Percentiles rank a stretch among this genome's conserved stretches.
Conservation (phyloP, 345 rosid genomes). For the Acer yangbiense region DNA sequence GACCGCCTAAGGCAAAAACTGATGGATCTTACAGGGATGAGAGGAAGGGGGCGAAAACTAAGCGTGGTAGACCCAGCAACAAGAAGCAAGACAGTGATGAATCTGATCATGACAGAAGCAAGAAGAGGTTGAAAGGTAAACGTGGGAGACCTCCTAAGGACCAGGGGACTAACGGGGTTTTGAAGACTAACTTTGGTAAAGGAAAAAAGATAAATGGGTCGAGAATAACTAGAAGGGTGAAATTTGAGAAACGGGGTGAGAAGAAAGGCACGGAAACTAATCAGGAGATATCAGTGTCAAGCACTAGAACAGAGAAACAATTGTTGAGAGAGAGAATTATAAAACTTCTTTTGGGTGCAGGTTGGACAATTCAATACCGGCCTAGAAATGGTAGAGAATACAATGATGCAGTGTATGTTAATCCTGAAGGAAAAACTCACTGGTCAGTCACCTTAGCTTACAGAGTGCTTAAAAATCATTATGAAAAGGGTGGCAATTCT, state of each 20-base stretch:
- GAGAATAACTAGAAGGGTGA: constrained; percentile 31
- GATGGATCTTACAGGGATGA: constrained; percentile 1
- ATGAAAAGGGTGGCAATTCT: constrained; percentile 46
- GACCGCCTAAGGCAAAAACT: constrained; percentile 20
- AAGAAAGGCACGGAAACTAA: constrained; percentile 24
- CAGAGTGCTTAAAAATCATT: constrained; percentile 52
- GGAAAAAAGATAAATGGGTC: constrained; percentile 27
- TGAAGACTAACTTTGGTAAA: constrained; percentile 15
- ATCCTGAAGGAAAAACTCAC: constrained; percentile 88
- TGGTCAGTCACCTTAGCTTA: constrained; percentile 96
- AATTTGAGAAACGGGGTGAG: constrained; percentile 16
- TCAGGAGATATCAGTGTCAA: constrained; percentile 25
- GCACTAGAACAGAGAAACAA: constrained; percentile 40
- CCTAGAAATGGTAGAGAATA: constrained; percentile 64
- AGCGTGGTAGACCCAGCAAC: constrained; percentile 28
- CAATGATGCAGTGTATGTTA: constrained; percentile 85
- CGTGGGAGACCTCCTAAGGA: constrained; percentile 31
- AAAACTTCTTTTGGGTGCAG: constrained; percentile 70
- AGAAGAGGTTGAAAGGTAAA: constrained; percentile 21
- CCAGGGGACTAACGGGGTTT: background rate
- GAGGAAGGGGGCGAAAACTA: constrained; percentile 7
- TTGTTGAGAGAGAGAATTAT: constrained; percentile 70
- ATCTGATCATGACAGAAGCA: constrained; percentile 12
- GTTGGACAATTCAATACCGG: constrained; percentile 84
- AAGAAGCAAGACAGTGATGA: constrained; percentile 18